These are phyloP conservation scores for Phallus indusiatus DNA, from an alignment of 768 basidiomycete genomes.

Conservation along the genomic window DNA sequence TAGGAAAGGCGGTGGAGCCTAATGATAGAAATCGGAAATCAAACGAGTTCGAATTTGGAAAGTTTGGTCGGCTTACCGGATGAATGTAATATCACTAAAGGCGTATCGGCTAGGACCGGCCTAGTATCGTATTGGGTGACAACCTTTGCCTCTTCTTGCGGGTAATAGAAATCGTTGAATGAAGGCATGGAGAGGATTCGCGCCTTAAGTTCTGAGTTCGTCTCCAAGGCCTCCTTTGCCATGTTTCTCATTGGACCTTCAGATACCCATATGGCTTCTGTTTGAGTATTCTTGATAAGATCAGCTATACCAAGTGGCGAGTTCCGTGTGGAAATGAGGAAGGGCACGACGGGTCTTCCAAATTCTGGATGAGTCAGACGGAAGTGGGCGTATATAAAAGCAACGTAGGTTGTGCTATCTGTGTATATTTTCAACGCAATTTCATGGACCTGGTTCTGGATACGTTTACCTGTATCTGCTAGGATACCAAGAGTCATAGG, in stretches of 20 bases:
- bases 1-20: conserved; percentile 23
- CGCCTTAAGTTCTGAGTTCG: conserved; percentile 5
- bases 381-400: conserved; percentile 10
- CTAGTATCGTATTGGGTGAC: not conserved
- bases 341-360: not conserved
- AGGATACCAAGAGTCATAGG: conserved; percentile 8
- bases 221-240: conserved; percentile 12
- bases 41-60: not conserved
- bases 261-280: conserved; percentile 18
- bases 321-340: not conserved
- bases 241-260: conserved; percentile 16
- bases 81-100: conserved; percentile 10
- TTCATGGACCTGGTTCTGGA: not conserved
- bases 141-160: conserved; percentile 11
- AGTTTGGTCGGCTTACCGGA: conserved; percentile 13
- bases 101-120: not conserved
- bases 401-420: conserved; percentile 22
- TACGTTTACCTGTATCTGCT: conserved; percentile 4
- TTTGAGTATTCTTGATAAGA: conserved; percentile 10
- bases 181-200: conserved; percentile 10
- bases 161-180: conserved; percentile 14
- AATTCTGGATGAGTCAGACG: conserved; percentile 12
- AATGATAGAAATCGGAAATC: not conserved
- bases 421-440: not conserved
- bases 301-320: not conserved